Base-by-base conservation (phyloP, 75 land plant genomes). In the Chamaecyparis obtusa region DNA sequence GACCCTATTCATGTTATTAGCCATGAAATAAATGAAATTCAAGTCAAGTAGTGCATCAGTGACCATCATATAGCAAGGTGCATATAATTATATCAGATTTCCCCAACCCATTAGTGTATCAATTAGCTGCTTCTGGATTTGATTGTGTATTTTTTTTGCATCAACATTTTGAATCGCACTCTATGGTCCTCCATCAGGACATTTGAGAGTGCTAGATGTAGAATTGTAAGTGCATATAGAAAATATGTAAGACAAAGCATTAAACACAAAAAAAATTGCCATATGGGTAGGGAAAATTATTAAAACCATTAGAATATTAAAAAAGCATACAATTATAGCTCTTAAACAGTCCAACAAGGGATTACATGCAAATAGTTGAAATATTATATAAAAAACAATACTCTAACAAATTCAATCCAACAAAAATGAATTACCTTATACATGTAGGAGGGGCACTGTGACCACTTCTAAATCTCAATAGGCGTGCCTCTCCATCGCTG, bases 401-500 rank as follows among this genome's bases (percentile, higher is more conserved):
- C 15, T n/a, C n/a, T 81, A 5, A 86, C 55, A 83, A 83, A 51
- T 41, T 79, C 43, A 39, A 17, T 79, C 82, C 46, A 79, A 33
- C 41, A 56, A 39, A 39, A 54, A 7, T 13, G 30, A 16, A 33
- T 79, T 55, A 96, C 99, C 95, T 93, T 30, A 98, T 92, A 84
- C 98, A 96, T 11, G 93, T 90, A 81, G 99, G 99, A 86, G 99
- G 99, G 87, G 99, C 99, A 92, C 99, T 96, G 86, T 98, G 99
- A 48, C 99, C 99, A 91, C 96, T 98, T 87, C 99, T 89, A 84
- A 95, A 98, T 35, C 99, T 97, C 27, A 97, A 84, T 48, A 98
- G 89, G 36, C 99, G 94, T 81, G 94, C 94, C 83, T 98, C 99
- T 3, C 99, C 99, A 90, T 98, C 99, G 89, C 85, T 95, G 41